phyloP scores from a whole-genome alignment of 257 asterid genomes.

The Solanum piurae region DNA sequence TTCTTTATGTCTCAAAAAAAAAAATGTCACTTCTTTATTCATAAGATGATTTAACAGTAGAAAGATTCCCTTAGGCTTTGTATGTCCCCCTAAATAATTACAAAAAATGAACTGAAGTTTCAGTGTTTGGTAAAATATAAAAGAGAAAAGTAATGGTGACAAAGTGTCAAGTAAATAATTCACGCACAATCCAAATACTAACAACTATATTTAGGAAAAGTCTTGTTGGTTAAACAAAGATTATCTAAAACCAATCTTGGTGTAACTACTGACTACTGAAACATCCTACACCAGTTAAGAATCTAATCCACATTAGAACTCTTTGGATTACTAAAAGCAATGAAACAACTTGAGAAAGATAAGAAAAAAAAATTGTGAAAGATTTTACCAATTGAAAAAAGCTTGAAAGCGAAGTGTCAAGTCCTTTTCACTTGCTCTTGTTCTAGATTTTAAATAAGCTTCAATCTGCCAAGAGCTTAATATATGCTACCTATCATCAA shows the following conservation, averaged over 20 bases:
- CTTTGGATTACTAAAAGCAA: not conserved
- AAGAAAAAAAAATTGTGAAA: not conserved
- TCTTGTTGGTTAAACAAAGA: not conserved
- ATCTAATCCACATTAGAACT: not conserved
- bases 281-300: not conserved
- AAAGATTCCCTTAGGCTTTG: not conserved
- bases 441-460: not conserved
- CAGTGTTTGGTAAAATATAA: not conserved
- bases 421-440: not conserved
- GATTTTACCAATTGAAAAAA: not conserved
- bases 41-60: not conserved
- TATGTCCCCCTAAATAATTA: not conserved
- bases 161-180: not conserved
- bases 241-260: not conserved
- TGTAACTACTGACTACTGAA: not conserved
- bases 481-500: not conserved
- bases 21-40: not conserved
- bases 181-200: not conserved
- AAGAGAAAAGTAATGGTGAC: not conserved
- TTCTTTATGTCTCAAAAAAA: not conserved
- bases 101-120: not conserved
- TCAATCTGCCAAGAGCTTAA: not conserved
- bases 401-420: not conserved
- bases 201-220: not conserved
- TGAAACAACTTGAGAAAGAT: not conserved